Base-by-base conservation (phyloP, 23 red algal genomes). In the Cyanidium caldarium region DNA sequence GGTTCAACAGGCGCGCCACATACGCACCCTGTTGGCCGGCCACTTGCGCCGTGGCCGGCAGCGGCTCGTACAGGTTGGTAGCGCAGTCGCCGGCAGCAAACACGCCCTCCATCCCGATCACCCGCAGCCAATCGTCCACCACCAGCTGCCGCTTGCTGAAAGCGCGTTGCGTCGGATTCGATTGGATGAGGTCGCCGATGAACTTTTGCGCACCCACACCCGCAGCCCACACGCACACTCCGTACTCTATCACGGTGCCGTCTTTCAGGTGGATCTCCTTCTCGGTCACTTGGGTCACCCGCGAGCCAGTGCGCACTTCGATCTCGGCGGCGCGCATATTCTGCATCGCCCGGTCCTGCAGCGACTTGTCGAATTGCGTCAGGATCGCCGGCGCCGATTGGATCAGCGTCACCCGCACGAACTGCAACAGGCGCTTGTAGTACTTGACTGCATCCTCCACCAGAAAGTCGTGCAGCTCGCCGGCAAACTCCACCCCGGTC, bases 11-110 rank as follows among this genome's bases (percentile, higher is more conserved):
- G 34, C 73, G 43, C 39, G 46, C 65, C 45, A 78, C 19, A 28
- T 81, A 95, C 1, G 90, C 90, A 15, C 84, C 90, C 46, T 95
- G 90, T 46, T 95, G 90, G 13, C 77, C 90, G 5, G 90, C 90
- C 5, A 95, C 90, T 61, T 95, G 90, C 15, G 83, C 90, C 23
- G 90, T 95, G 28, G 76, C 75, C 38, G 90, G 90, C 46, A 95
- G 72, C 5, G 88, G 69, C 2, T 70, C 89, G 40, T 81, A 45
- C 7, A 66, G 70, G 38, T 77, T 87, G 28, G 58, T 58, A 19
- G 90, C 90, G 40, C 84, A 88, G 72, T 95, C 90, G 7, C 90
- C 90, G 5, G 82, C 17, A 0, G 83, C 90, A 51, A 95, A 87
- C 12, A 95, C 90, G 42, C 78, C 77, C 2, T 28, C 41, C 29